Evolutionary conservation across 495 filamentous ascomycete species (phyloP), one percentile per base, ranked within the genome.

Genomic region (Tetracladium setigerum): DNA sequence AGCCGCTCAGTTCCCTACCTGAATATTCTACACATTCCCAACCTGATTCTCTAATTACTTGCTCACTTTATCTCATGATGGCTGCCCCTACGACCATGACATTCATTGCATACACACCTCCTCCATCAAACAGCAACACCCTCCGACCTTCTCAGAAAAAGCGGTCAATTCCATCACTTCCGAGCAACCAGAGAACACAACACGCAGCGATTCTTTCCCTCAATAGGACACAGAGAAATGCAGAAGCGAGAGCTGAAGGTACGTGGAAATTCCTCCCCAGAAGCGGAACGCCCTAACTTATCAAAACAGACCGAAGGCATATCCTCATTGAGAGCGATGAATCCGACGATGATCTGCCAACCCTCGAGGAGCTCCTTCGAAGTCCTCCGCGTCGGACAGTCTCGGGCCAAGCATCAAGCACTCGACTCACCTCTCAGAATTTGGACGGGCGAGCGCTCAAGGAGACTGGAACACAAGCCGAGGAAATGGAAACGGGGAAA

Each of bases 1-100:
- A 50, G 47, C 47, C 41, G 47, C 47, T 55, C 41, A 50, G 47
- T 55, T 55, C 52, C 52, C 41, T 43, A 50, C 42, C 36, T 47
- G 46, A 42, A 42, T 38, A 11, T 50, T 39, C 15, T 14, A 42
- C 17, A 54, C 17, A 50, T 46, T n/a, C 52, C 42, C 37, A 54
- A 42, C 45, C 44, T 41, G 18, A 18, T 46, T 46, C 50, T 0
- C 47, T n/a, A n/a, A n/a, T n/a, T 50, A 13, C 41, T 41, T 54
- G 44, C 24, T 32, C 18, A 35, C 37, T 47, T 53, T 31, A 31
- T 47, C 36, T 47, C 44, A 38, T 53, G 30, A 53, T 53, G 41
- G 47, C 47, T 54, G 24, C 47, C 14, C 46, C 50, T 30, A 19
- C 41, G 52, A 50, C 30, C n/a, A 50, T 30, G 41, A 31, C 22